Evolutionary conservation across 148 eudicot genomes (phyloP), one percentile per base, ranked within the genome.

Genomic region (Cornus suecica): DNA sequence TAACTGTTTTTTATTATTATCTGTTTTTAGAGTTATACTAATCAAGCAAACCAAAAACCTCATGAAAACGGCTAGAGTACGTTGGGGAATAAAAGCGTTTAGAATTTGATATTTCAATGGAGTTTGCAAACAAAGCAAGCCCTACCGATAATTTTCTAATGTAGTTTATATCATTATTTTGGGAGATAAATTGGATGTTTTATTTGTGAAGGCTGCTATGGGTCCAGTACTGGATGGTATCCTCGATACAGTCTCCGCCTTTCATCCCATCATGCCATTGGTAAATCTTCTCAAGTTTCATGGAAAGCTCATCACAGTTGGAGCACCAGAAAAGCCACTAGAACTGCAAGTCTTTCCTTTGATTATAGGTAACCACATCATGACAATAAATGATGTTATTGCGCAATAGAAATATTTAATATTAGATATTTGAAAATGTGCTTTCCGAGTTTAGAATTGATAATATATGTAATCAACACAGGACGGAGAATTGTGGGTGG

Each of bases 261-360:
- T 58, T 58, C 62, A 58, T 22, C 23, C 62, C 62, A 58, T 58
- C 24, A 58, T 22, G 25, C 25, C 62, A 58, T 58, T 58, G 62
- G 20, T 58, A 14, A 58, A 58, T 58, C 62, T 58, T 58, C 62
- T 58, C 4, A 58, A 58, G 62, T 58, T 1, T 22, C 62, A 58
- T n/a, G 62, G 24, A 58, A 58, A 58, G 62, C 24, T 58, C n/a
- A 22, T 58, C 5, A 58, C 6, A 8, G 62, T 58, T 58, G 62
- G 62, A 58, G 62, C 8, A 18, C 62, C 62, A 58, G 62, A 20
- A 58, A n/a, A 58, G 62, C 62, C 62, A 58, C 62, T 58, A 58
- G 62, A 58, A 20, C 62, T 58, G 4, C 23, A 58, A 58, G 62
- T 58, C 24, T 3, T 58, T n/a, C 62, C 62, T 58, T 58, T 58